Evolutionary conservation across 164 flowering plant species (phyloP).

Genomic region (Stephania yunnanensis): DNA sequence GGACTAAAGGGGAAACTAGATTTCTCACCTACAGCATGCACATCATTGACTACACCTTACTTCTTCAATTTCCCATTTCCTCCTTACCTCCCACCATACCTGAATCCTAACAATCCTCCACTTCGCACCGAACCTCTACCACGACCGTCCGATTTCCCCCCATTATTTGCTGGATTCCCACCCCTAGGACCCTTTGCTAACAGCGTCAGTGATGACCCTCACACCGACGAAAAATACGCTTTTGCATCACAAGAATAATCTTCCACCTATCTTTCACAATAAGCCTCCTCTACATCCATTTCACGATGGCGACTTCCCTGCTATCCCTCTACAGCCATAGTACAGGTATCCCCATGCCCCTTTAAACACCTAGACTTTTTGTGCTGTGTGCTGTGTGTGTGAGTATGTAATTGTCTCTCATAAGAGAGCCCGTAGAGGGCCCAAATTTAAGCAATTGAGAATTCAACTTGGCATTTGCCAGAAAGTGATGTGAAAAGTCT

Average conservation of each 20-base stretch:
- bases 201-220: background rate
- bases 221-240: background rate
- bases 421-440: background rate
- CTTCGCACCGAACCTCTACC: background rate
- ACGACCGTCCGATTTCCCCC: background rate
- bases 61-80: conserved; percentile 28
- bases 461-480: background rate
- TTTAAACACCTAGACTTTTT: background rate
- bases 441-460: background rate
- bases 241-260: background rate
- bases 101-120: background rate
- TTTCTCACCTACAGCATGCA: conserved; percentile 50
- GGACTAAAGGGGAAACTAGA: conserved; percentile 38
- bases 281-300: conserved; percentile 3
- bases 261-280: no score
- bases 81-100: conserved; percentile 10
- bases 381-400: background rate
- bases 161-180: background rate
- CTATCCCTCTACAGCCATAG: conserved; percentile 24
- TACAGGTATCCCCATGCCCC: conserved; percentile 21
- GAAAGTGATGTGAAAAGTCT: background rate
- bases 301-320: conserved; percentile 17
- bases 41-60: conserved; percentile 52
- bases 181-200: background rate
- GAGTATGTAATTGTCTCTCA: background rate